Evolutionary conservation across 2,329 filamentous ascomycete species (phyloP).

Genomic region (Fusarium gaditjirri): DNA sequence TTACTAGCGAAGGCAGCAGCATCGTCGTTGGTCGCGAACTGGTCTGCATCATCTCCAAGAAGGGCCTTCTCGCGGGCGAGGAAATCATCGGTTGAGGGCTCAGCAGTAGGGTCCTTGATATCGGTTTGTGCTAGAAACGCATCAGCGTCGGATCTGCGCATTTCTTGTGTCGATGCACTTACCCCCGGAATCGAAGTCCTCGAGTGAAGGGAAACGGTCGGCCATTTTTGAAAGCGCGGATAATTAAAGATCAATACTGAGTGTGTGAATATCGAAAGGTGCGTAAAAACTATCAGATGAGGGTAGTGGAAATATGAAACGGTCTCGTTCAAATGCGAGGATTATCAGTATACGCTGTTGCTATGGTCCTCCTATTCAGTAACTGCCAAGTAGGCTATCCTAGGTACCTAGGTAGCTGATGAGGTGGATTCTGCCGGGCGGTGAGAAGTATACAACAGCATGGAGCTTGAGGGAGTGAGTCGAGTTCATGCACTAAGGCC

Average conservation of each 20-base stretch:
- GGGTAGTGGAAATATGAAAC: slow-evolving; percentile 3
- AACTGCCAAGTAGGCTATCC: slow-evolving; percentile 42
- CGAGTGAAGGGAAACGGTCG: slow-evolving; percentile 81
- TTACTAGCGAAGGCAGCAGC: slow-evolving; percentile 71
- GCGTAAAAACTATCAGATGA: neutral
- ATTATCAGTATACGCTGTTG: slow-evolving; percentile 36
- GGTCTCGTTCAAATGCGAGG: slow-evolving; percentile 15
- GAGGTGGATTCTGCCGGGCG: slow-evolving; percentile 52
- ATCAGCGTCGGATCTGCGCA: slow-evolving; percentile 32
- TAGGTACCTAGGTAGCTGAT: slow-evolving; percentile 43
- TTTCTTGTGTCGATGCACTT: slow-evolving; percentile 45
- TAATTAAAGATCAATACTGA: neutral
- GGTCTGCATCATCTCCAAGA: slow-evolving; percentile 91
- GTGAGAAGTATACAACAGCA: slow-evolving; percentile 36
- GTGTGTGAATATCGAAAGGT: slow-evolving; percentile 1
- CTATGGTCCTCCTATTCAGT: slow-evolving; percentile 44
- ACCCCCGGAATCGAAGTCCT: slow-evolving; percentile 79
- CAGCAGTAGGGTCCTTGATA: slow-evolving; percentile 65
- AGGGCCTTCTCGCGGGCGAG: slow-evolving; percentile 89
- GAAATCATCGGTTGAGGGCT: slow-evolving; percentile 81
- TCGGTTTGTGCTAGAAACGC: slow-evolving; percentile 71
- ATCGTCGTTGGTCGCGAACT: slow-evolving; percentile 84
- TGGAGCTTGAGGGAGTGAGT: slow-evolving; percentile 15
- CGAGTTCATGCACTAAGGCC: slow-evolving; percentile 36
- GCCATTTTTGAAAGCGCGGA: slow-evolving; percentile 65